phyloP scores from a whole-genome alignment of 2,329 filamentous ascomycete species.

The Ceratocystis smalleyi region DNA sequence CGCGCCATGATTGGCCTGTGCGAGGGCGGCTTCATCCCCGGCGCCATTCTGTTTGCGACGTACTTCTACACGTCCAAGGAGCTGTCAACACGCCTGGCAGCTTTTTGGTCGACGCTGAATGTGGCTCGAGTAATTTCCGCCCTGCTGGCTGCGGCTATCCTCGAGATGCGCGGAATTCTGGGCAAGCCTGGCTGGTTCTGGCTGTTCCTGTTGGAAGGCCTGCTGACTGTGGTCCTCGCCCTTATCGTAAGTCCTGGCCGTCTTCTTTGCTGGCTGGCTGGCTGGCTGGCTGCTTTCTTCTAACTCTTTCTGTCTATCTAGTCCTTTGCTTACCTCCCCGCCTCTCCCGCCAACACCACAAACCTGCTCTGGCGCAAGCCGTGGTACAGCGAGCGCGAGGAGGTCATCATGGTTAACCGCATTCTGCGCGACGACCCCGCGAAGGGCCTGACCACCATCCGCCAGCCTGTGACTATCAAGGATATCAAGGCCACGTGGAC shows the following conservation, averaged over 20 bases:
- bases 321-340: conserved; percentile 44
- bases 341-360: conserved; percentile 50
- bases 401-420: conserved; percentile 42
- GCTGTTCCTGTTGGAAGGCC: conserved; percentile 52
- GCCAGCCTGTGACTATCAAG: conserved; percentile 33
- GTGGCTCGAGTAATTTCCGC: conserved; percentile 22
- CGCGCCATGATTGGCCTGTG: conserved; percentile 38
- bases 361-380: conserved; percentile 40
- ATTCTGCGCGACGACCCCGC: conserved; percentile 39
- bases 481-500: conserved; percentile 32
- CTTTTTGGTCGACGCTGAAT: conserved; percentile 47
- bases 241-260: conserved; percentile 21
- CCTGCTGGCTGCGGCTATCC: conserved; percentile 51
- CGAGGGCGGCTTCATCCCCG: conserved; percentile 43
- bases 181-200: conserved; percentile 40
- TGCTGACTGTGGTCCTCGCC: conserved; percentile 51
- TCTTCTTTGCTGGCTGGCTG: too few species aligned
- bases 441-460: conserved; percentile 40
- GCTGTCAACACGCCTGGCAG: conserved; percentile 48
- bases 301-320: background rate
- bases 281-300: background rate
- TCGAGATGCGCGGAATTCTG: conserved; percentile 46
- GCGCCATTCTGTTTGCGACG: conserved; percentile 47
- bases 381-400: conserved; percentile 42
- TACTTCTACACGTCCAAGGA: conserved; percentile 60